Conservation (phyloP, 495 filamentous ascomycete species). For the Lophiostoma macrostomum region DNA sequence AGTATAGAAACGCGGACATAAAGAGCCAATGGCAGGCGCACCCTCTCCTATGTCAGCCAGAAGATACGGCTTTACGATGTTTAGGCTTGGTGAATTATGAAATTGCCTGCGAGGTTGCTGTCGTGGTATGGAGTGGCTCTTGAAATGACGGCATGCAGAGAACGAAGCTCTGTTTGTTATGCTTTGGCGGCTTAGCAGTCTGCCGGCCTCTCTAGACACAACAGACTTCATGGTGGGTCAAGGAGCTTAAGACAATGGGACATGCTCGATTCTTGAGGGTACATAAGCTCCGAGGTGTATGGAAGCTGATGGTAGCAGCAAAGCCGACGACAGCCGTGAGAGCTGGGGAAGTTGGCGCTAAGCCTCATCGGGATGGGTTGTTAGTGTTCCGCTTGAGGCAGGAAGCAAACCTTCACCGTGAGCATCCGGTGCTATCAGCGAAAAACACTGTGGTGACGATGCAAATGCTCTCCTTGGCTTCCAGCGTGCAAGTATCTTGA, state of each 20-base stretch:
- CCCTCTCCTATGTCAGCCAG: conserved; percentile 97
- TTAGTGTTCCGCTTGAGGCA: too few relatives aligned
- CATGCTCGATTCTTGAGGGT: conserved; percentile 4
- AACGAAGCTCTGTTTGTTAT: conserved; percentile 8
- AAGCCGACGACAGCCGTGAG: conserved; percentile 20
- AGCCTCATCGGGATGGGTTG: too few relatives aligned
- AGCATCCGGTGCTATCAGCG: too few relatives aligned
- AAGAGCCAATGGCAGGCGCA: conserved; percentile 38
- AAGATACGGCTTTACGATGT: conserved; percentile 77
- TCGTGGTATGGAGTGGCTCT: conserved; percentile 7
- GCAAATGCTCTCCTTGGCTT: too few relatives aligned
- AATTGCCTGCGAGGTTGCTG: conserved; percentile 46
- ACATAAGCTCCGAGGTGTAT: conserved; percentile 14
- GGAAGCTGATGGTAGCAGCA: neutral
- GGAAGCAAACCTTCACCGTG: neutral
- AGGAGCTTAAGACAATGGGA: neutral
- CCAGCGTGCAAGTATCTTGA: too few relatives aligned
- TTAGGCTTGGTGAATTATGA: conserved; percentile 55
- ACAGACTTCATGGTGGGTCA: conserved; percentile 20
- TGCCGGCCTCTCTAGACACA: conserved; percentile 14
- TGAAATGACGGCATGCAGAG: conserved; percentile 9
- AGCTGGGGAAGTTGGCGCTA: conserved; percentile 5
- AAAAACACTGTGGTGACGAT: too few relatives aligned
- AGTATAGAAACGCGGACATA: neutral
- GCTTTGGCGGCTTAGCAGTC: conserved; percentile 17